These are phyloP conservation scores for Ascomycota sp. DNA, from an alignment of 2,329 filamentous ascomycete genomes.

Conservation along the genomic window DNA sequence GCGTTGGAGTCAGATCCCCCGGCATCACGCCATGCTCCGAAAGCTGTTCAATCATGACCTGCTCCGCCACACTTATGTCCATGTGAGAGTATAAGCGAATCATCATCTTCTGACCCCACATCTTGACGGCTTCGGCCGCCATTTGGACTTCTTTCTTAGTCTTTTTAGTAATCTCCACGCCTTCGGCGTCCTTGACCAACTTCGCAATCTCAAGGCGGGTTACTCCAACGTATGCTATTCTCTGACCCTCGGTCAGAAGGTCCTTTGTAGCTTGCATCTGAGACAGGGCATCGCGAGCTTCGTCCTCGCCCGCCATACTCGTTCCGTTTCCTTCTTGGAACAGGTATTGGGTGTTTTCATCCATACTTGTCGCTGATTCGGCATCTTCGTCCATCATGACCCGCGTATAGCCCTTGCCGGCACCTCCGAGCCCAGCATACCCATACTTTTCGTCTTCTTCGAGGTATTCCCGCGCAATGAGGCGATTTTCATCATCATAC, in stretches of 20 bases:
- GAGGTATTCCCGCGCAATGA: constrained; percentile 64
- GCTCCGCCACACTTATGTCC: constrained; percentile 79
- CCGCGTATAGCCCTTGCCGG: constrained; percentile 83
- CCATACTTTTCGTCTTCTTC: constrained; percentile 45
- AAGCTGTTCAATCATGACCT: constrained; percentile 96
- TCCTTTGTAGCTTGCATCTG: constrained; percentile 95
- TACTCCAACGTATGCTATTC: constrained; percentile 85
- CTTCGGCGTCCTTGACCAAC: constrained; percentile 49
- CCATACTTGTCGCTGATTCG: constrained; percentile 82
- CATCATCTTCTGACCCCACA: constrained; percentile 99
- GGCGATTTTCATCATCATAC: constrained; percentile 78
- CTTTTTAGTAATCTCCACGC: constrained; percentile 36
- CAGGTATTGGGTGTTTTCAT: constrained; percentile 88
- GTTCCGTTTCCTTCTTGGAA: constrained; percentile 53
- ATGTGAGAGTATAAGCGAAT: constrained; percentile 82
- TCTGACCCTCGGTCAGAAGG: constrained; percentile 79
- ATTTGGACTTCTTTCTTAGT: constrained; percentile 50
- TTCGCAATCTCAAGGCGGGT: constrained; percentile 58
- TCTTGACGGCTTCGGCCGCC: constrained; percentile 57
- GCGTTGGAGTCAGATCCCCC: constrained; percentile 55
- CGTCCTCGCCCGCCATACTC: constrained; percentile 47
- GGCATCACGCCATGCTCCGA: constrained; percentile 78
- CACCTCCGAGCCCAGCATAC: constrained; percentile 63
- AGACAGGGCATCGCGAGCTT: constrained; percentile 61
- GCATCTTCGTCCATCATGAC: constrained; percentile 91